These are phyloP conservation scores for Racocetra persica DNA, from an alignment of 371 early-diverging fungal genomes.

Conservation along the genomic window DNA sequence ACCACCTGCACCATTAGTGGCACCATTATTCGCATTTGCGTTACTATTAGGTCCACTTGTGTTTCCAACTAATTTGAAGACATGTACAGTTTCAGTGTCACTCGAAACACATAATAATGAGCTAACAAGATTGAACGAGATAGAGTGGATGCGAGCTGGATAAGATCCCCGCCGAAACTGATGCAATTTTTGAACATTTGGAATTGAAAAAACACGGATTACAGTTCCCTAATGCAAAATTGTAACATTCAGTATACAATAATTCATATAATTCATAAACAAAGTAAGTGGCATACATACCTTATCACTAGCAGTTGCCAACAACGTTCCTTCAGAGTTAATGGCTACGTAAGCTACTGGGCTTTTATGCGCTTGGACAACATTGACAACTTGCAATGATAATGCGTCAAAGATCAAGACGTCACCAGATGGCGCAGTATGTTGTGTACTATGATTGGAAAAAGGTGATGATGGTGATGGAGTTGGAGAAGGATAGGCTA, in stretches of 20 bases:
- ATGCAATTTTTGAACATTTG: constrained; percentile 86
- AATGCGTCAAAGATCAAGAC: constrained; percentile 90
- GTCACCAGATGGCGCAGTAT: constrained; percentile 72
- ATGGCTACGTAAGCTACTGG: constrained; percentile 85
- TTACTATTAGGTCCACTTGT: constrained; percentile 25
- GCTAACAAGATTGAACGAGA: constrained; percentile 86
- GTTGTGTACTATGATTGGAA: constrained; percentile 46
- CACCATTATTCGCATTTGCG: constrained; percentile 13
- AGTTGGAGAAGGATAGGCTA: constrained; percentile 87
- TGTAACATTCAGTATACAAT: neutral
- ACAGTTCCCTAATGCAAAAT: constrained; percentile 82
- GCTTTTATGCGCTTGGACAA: constrained; percentile 94
- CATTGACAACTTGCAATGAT: constrained; percentile 83
- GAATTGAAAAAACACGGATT: constrained; percentile 92
- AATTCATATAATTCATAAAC: neutral
- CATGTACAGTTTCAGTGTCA: constrained; percentile 97
- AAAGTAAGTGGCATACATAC: constrained; percentile 48
- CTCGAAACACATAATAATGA: constrained; percentile 87
- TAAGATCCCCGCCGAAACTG: constrained; percentile 96
- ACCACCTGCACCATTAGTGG: constrained; percentile 6
- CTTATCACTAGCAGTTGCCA: constrained; percentile 97
- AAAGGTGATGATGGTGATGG: constrained; percentile 62
- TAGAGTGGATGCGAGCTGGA: constrained; percentile 88
- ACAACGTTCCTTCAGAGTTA: constrained; percentile 87
- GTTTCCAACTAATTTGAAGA: constrained; percentile 77